Conservation (phyloP, 108 stramenopile species). For the Skeletonema tropicum region DNA sequence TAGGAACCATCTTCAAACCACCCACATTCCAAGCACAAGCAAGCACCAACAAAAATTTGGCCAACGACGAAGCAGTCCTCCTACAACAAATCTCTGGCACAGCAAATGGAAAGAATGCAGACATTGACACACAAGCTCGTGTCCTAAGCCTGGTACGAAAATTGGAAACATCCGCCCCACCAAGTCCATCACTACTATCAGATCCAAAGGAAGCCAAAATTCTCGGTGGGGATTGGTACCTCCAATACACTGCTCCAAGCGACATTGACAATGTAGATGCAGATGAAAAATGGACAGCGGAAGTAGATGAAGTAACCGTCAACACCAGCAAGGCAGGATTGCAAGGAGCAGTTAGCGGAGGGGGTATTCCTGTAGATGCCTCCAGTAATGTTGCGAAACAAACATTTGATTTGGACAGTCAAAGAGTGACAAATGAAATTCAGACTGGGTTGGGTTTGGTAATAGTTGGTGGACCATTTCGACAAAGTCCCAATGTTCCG, state of each 20-base stretch:
- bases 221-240: constrained; percentile 71
- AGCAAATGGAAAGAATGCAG: constrained; percentile 71
- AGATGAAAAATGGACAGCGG: constrained; percentile 50
- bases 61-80: constrained; percentile 47
- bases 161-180: constrained; percentile 53
- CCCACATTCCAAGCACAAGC: background rate
- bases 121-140: constrained; percentile 52
- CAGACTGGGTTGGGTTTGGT: constrained; percentile 58
- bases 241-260: constrained; percentile 76
- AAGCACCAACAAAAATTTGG: background rate
- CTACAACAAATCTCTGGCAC: constrained; percentile 58
- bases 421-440: constrained; percentile 59
- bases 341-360: constrained; percentile 60
- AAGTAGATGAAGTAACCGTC: constrained; percentile 46
- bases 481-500: constrained; percentile 54
- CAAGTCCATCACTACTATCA: constrained; percentile 45
- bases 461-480: constrained; percentile 62
- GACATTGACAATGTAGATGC: constrained; percentile 34
- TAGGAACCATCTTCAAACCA: constrained; percentile 11
- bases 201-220: constrained; percentile 49
- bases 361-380: constrained; percentile 67
- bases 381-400: constrained; percentile 62
- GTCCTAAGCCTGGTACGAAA: constrained; percentile 59
- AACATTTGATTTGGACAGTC: constrained; percentile 59
- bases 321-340: constrained; percentile 55